These are phyloP conservation scores for Laburnicola sp. DNA, from an alignment of 2,329 filamentous ascomycete genomes.

Conservation along the genomic window DNA sequence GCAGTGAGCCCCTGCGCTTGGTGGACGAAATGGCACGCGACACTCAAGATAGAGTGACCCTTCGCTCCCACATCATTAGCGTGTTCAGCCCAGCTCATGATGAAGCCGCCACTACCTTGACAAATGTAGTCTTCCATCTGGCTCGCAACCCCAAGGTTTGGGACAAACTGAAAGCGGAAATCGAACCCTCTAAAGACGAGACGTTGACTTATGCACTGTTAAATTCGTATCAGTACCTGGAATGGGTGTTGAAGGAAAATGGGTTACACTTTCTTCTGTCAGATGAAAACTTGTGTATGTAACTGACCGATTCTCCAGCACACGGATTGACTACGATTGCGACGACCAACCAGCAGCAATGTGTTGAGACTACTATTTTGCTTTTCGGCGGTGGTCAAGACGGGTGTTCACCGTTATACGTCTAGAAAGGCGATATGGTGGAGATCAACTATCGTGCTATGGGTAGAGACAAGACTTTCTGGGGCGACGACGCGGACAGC, in stretches of 20 bases:
- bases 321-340: conserved; percentile 13
- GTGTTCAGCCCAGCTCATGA: conserved; percentile 24
- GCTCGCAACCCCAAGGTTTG: conserved; percentile 9
- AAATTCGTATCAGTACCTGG: conserved; percentile 22
- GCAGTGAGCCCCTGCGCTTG: conserved; percentile 3
- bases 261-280: neutral
- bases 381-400: conserved; percentile 16
- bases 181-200: conserved; percentile 5
- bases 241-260: conserved; percentile 19
- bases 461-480: conserved; percentile 14
- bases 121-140: conserved; percentile 23
- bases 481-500: conserved; percentile 17
- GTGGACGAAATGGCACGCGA: conserved; percentile 21
- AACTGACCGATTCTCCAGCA: neutral
- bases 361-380: conserved; percentile 10
- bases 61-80: conserved; percentile 20
- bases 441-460: conserved; percentile 17
- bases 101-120: conserved; percentile 17
- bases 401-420: conserved; percentile 9
- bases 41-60: conserved; percentile 17
- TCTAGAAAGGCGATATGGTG: conserved; percentile 17
- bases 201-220: neutral
- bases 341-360: conserved; percentile 11
- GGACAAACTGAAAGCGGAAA: conserved; percentile 18
- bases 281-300: neutral